These are phyloP conservation scores for Chlorella sp. DNA, from an alignment of 139 green algal species.

Conservation along the genomic window DNA sequence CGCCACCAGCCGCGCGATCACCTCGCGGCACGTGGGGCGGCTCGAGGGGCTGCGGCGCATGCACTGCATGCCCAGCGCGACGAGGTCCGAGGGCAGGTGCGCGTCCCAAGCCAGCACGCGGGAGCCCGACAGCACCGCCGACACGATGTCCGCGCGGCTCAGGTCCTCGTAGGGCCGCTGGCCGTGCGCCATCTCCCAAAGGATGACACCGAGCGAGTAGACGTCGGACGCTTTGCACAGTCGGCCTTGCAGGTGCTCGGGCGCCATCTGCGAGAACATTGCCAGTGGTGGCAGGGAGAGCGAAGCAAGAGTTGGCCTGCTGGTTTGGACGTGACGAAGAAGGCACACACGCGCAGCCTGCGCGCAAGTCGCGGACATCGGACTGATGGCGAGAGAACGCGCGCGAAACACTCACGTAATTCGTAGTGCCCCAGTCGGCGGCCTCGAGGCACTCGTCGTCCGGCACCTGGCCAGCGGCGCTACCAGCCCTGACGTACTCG, in stretches of 20 bases:
- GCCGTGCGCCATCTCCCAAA: constrained; percentile 51
- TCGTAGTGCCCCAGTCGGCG: no score
- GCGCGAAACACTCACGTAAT: no score
- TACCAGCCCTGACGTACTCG: no score
- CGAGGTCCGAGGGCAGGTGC: neutral
- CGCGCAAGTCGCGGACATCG: no score
- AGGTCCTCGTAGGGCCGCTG: constrained; percentile 28
- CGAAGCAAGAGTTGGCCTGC: no score
- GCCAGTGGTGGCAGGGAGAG: neutral
- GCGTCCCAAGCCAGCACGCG: neutral
- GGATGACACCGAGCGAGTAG: constrained; percentile 25
- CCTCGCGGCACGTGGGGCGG: neutral
- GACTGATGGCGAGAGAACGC: no score
- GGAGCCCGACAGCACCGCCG: neutral
- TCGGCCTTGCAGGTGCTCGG: neutral
- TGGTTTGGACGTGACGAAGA: no score
- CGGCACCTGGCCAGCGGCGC: no score
- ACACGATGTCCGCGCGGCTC: constrained; percentile 19
- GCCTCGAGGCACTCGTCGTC: no score
- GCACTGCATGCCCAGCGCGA: neutral
- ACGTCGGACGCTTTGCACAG: constrained; percentile 2
- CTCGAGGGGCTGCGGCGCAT: neutral
- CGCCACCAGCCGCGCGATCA: no score
- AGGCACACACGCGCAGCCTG: no score
- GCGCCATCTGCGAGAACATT: neutral